Evolutionary conservation across 139 green algal species (phyloP).

Genomic region (Haematococcus sp.): DNA sequence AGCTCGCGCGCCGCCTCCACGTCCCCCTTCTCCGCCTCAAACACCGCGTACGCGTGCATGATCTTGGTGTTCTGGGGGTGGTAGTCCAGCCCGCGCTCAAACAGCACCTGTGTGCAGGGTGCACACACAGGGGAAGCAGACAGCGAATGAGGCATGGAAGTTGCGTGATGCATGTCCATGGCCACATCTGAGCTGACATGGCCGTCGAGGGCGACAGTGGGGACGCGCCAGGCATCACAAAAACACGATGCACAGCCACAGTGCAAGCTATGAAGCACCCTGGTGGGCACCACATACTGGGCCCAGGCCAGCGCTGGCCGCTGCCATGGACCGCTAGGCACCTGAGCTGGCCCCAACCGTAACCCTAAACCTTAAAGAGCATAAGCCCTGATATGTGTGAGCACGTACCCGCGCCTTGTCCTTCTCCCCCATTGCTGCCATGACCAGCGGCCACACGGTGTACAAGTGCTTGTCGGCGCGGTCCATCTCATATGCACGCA

Average conservation of each 20-base stretch:
- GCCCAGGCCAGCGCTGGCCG: no score
- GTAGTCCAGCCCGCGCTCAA: constrained; percentile 38
- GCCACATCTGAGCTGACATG: no score
- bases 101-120: constrained; percentile 53
- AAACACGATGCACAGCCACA: not conserved
- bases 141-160: no score
- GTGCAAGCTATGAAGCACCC: not conserved
- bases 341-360: no score
- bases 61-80: constrained; percentile 57
- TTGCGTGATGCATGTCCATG: no score
- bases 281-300: not conserved
- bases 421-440: constrained; percentile 39
- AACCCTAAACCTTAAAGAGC: no score
- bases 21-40: constrained; percentile 24
- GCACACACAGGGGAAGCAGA: no score
- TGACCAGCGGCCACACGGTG: constrained; percentile 46
- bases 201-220: not conserved
- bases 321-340: no score
- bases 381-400: no score
- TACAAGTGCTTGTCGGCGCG: constrained; percentile 45
- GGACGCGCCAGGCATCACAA: not conserved
- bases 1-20: constrained; percentile 17
- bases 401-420: constrained; percentile 37
- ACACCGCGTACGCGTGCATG: constrained; percentile 26
- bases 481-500: constrained; percentile 51